Conservation (phyloP, 176 grass and related monocot species). For the Aegilops bicornis region DNA sequence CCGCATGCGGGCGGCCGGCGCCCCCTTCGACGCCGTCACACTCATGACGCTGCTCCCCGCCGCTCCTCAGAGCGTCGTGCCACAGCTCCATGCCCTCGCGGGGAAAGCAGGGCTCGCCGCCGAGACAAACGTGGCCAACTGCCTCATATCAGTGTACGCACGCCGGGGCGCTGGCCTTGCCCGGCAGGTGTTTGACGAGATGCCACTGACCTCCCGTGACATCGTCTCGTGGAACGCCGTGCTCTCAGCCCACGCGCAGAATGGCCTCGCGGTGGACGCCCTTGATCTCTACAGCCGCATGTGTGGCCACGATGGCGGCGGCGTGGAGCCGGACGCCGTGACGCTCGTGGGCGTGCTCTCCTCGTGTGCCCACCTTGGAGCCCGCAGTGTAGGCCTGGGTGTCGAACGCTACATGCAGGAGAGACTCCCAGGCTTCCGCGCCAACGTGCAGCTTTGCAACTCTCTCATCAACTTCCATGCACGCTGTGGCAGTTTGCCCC, state of each 20-base stretch:
- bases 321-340: conserved; percentile 52
- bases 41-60: conserved; percentile 53
- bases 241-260: conserved; percentile 58
- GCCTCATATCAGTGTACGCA: conserved; percentile 45
- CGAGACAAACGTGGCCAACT: conserved; percentile 47
- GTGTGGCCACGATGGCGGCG: conserved; percentile 16
- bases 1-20: conserved; percentile 35
- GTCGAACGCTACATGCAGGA: conserved; percentile 36
- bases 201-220: conserved; percentile 34
- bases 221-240: conserved; percentile 72
- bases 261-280: conserved; percentile 47
- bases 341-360: conserved; percentile 62
- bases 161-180: conserved; percentile 36
- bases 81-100: conserved; percentile 50
- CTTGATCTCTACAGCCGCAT: conserved; percentile 55
- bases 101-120: conserved; percentile 3
- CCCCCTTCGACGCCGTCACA: conserved; percentile 55
- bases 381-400: conserved; percentile 31
- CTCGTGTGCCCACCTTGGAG: conserved; percentile 57
- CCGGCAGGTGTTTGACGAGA: conserved; percentile 44
- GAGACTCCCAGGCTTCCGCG: conserved; percentile 16
- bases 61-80: conserved; percentile 26
- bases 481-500: conserved; percentile 37
- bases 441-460: conserved; percentile 61
- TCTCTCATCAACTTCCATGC: conserved; percentile 69